Evolutionary conservation across 495 filamentous ascomycete species (phyloP).

Genomic region (Tuber microsphaerosporum): DNA sequence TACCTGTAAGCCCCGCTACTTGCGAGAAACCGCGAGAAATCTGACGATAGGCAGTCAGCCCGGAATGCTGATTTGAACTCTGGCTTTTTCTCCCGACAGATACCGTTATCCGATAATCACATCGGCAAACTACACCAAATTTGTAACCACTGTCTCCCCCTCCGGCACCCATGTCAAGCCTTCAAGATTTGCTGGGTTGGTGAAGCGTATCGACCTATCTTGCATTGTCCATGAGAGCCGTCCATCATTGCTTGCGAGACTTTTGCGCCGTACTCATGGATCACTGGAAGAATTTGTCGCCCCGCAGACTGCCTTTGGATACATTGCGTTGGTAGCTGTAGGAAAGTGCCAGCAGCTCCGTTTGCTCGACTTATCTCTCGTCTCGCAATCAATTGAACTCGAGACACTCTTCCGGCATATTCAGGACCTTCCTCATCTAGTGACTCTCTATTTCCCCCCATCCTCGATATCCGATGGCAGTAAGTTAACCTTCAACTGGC

Average conservation of each 20-base stretch:
- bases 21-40: neutral
- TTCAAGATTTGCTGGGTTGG: constrained; percentile 50
- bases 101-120: constrained; percentile 39
- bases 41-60: neutral
- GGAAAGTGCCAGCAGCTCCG: constrained; percentile 55
- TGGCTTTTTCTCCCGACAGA: constrained; percentile 9
- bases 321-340: constrained; percentile 59
- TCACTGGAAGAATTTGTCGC: constrained; percentile 58
- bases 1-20: constrained; percentile 47
- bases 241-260: constrained; percentile 57
- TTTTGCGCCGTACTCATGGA: constrained; percentile 55
- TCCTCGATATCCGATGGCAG: constrained; percentile 44
- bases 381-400: constrained; percentile 52
- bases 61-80: constrained; percentile 7
- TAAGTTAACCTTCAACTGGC: constrained; percentile 44
- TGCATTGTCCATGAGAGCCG: constrained; percentile 59
- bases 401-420: constrained; percentile 51
- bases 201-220: constrained; percentile 54
- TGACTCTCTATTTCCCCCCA: constrained; percentile 52
- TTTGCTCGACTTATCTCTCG: constrained; percentile 55
- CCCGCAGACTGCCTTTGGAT: constrained; percentile 57
- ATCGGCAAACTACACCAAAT: constrained; percentile 50
- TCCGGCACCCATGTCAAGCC: constrained; percentile 53
- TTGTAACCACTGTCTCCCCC: constrained; percentile 59
- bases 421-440: constrained; percentile 47